These are phyloP conservation scores for Erucastrum elatum DNA, from an alignment of 345 rosid genomes.

Conservation along the genomic window DNA sequence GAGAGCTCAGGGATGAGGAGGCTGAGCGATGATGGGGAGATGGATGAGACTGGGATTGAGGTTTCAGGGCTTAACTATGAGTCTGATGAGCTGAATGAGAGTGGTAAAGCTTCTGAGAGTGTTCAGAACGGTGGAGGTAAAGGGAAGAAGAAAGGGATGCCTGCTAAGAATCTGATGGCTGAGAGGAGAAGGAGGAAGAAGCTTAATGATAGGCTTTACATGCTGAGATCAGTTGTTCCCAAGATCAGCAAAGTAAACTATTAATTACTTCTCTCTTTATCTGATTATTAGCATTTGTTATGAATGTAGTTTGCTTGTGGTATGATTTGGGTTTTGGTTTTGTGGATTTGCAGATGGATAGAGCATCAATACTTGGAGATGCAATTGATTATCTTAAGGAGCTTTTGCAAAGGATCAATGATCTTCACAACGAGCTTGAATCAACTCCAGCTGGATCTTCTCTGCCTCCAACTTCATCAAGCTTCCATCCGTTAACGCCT, in stretches of 20 bases:
- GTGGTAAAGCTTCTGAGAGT: constrained; percentile 49
- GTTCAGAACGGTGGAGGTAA: constrained; percentile 50
- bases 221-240: constrained; percentile 98
- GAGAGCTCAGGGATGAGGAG: constrained; percentile 51
- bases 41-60: constrained; percentile 56
- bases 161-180: constrained; percentile 96
- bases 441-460: constrained; percentile 69
- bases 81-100: constrained; percentile 62
- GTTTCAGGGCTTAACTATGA: constrained; percentile 76
- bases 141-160: constrained; percentile 88
- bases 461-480: constrained; percentile 58
- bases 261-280: constrained; percentile 10
- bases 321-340: constrained; percentile 7
- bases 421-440: constrained; percentile 87
- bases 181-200: constrained; percentile 96
- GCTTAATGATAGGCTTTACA: constrained; percentile 95
- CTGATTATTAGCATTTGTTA: neutral
- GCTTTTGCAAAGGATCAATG: constrained; percentile 89
- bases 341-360: constrained; percentile 68
- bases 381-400: constrained; percentile 95
- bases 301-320: constrained; percentile 1
- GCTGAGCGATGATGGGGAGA: constrained; percentile 48
- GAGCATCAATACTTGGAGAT: constrained; percentile 97
- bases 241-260: constrained; percentile 87
- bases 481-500: constrained; percentile 83